Base-by-base conservation (phyloP, 768 basidiomycete species). In the Kwoniella dendrophila region DNA sequence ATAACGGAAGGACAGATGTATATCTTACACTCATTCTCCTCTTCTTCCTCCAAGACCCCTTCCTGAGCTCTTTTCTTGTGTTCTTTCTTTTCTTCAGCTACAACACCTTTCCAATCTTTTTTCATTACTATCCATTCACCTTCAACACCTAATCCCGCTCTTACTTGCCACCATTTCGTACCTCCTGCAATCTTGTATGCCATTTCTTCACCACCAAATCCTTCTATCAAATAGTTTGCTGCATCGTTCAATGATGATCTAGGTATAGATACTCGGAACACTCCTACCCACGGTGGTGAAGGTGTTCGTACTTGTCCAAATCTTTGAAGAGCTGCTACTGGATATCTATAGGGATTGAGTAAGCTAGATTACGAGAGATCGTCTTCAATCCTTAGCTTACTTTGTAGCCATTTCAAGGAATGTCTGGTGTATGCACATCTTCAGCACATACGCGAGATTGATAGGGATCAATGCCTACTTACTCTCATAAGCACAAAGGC, bases 141-240 rank as follows among this genome's bases (percentile, higher is more conserved):
- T 72, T 90, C 86, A 11, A 95, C 84, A 6, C 92, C 91, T n/a
- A 85, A 80, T 47, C 92, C 75, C 20, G 89, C 88, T 41, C 94
- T 87, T 33, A 94, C 92, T 79, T 96, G 94, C 95, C 95, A 98
- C 93, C 95, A 98, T 75, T 94, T 93, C 4, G 86, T 85, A 1
- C 95, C 95, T 11, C 95, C 95, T 3, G 92, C 87, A 30, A 91
- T 75, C 40, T 83, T 83, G 65, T 85, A 84, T 14, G 85, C 82
- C 40, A 88, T 85, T 70, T 89, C 88, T 38, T 73, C 69, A n/a
- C 94, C 93, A 1, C 93, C 92, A 7, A 96, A 82, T 3, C 86
- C 90, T 63, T 85, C 81, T 59, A 93, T 86, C 48, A 97, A 83
- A 66, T 86, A 79, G 0, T 78, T 76, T 4, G 92, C 90, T 57